Base-by-base conservation (phyloP, 1,284 basidiomycete species). In the Moesziomyces globuligerus region DNA sequence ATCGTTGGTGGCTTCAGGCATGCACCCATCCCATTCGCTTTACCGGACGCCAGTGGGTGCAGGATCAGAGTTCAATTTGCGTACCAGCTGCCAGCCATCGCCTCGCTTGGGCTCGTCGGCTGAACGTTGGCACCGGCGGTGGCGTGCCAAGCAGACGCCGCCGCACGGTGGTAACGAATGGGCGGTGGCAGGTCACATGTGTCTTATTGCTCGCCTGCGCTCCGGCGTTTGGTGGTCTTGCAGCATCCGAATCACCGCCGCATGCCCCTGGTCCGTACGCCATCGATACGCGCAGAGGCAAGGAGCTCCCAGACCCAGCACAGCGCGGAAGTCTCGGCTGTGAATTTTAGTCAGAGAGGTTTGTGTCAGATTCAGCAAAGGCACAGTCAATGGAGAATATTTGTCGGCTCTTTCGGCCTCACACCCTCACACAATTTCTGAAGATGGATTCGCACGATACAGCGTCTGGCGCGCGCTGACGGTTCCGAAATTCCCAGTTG, bases 401-500 rank as follows among this genome's bases (percentile, higher is more conserved):
- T 34, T 43, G 4, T 15, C 13, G 18, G 13, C n/a, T 5, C 18
- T 23, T 48, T 36, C 39, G 26, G 39, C 47, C 26, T 28, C 37
- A 18, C 3, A 28, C 3, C 7, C 18, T 2, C 15, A 4, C 4
- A 21, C 11, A 26, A 4, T 7, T 15, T 17, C 7, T 15, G 18
- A 26, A 48, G 28, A 13, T 29, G 18, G 15, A 7, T 6, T 25
- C 55, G 61, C 55, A 57, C 61, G 55, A 58, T 24, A 38, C 7
- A 3, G n/a, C 10, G 3, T 45, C n/a, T 17, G 44, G 47, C 43
- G 61, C 55, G 55, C 61, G 32, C 32, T 24, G 11, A 48, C 61
- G 61, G 64, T 43, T 60, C 64, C 64, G 64, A 67, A 48, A 46
- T 47, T 53, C 18, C 4, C 18, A 20, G 13, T 28, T 59, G 67